Conservation (phyloP, 805 yeast genomes). For the Starmerella davenportii region DNA sequence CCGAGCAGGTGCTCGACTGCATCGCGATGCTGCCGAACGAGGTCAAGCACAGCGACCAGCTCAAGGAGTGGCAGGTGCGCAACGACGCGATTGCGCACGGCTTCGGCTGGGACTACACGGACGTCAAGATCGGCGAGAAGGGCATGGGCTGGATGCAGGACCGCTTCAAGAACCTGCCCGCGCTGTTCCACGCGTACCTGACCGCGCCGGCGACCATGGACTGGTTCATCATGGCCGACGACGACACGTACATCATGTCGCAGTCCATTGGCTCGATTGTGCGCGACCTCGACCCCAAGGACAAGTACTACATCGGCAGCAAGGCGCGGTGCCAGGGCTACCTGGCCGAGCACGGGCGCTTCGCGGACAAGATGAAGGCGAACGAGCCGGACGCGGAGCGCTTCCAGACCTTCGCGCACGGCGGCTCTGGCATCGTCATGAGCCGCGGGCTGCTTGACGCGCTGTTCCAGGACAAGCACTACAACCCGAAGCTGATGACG, state of each 20-base stretch:
- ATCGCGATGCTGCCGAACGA: constrained; percentile 17
- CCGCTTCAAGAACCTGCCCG: constrained; percentile 25
- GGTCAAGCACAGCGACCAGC: constrained; percentile 12
- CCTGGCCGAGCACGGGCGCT: constrained; percentile 3
- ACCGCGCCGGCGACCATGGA: constrained; percentile 18
- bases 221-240: constrained; percentile 26
- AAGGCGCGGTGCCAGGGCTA: constrained; percentile 4
- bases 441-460: constrained; percentile 20
- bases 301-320: constrained; percentile 21
- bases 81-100: constrained; percentile 12
- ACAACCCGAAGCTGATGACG: constrained; percentile 4
- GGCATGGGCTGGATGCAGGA: constrained; percentile 22
- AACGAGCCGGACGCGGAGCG: neutral
- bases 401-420: constrained; percentile 23
- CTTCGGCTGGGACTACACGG: constrained; percentile 11
- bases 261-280: constrained; percentile 19
- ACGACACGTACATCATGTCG: constrained; percentile 21
- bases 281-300: constrained; percentile 17
- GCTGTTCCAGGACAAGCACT: constrained; percentile 11
- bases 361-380: constrained; percentile 2
- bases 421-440: constrained; percentile 25
- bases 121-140: constrained; percentile 8
- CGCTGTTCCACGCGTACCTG: constrained; percentile 23
- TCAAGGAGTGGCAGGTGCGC: constrained; percentile 11
- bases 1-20: constrained; percentile 22